Conservation (phyloP, 805 yeast species). For the Myxozyma neotropica region DNA sequence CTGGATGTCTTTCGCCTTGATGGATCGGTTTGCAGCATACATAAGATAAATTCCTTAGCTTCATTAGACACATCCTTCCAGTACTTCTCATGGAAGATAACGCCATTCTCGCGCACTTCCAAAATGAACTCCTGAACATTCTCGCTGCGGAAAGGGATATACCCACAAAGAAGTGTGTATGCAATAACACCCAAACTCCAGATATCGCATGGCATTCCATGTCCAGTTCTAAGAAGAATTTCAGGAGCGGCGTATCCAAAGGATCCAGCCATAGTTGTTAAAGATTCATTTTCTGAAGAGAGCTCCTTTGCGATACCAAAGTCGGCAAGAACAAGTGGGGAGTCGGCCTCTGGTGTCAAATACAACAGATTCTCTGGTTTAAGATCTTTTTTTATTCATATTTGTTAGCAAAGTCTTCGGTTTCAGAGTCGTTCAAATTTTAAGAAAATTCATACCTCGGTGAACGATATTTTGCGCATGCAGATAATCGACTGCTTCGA, state of each 20-base stretch:
- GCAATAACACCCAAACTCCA: slow-evolving; percentile 96
- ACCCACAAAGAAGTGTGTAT: slow-evolving; percentile 87
- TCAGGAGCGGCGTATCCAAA: slow-evolving; percentile 98
- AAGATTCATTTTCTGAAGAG: slow-evolving; percentile 58
- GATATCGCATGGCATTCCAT: slow-evolving; percentile 92
- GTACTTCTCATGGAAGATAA: slow-evolving; percentile 82
- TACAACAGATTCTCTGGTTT: slow-evolving; percentile 93
- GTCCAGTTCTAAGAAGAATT: slow-evolving; percentile 77
- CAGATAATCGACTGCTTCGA: slow-evolving; percentile 76
- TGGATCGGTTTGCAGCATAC: slow-evolving; percentile 71
- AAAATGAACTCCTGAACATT: slow-evolving; percentile 75
- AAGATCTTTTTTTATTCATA: slow-evolving; percentile 65
- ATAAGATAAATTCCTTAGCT: slow-evolving; percentile 76
- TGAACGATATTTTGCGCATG: slow-evolving; percentile 83
- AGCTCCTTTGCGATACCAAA: slow-evolving; percentile 91
- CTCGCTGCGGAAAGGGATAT: slow-evolving; percentile 88
- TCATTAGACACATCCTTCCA: slow-evolving; percentile 81
- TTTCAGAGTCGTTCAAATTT: too few species aligned
- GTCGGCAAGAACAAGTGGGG: slow-evolving; percentile 86
- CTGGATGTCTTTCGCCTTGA: slow-evolving; percentile 60
- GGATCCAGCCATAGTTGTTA: slow-evolving; percentile 81
- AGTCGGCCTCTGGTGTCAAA: slow-evolving; percentile 58
- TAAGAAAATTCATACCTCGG: slow-evolving; percentile 52
- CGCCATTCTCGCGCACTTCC: slow-evolving; percentile 77
- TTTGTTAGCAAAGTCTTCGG: too few species aligned